phyloP scores from a whole-genome alignment of 2,329 filamentous ascomycete genomes.

The Verticillium tricorpus region DNA sequence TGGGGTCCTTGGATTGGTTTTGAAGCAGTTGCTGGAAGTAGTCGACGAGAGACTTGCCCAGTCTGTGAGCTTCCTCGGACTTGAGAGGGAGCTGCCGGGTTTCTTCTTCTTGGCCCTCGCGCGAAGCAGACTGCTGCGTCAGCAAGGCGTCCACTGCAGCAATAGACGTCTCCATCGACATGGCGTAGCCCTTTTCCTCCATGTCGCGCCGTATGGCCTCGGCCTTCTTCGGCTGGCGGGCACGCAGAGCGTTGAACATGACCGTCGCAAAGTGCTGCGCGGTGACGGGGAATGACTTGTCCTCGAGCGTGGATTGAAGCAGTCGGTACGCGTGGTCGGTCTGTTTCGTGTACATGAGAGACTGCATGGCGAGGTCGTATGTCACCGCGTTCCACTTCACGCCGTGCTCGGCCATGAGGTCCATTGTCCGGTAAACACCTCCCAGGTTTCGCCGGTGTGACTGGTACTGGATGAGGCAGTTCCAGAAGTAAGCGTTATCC shows the following conservation, averaged over 20 bases:
- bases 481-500: conserved; percentile 66
- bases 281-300: conserved; percentile 40
- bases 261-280: conserved; percentile 48
- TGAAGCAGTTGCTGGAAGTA: conserved; percentile 20
- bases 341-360: conserved; percentile 44
- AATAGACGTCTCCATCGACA: conserved; percentile 38
- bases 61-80: conserved; percentile 15
- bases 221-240: conserved; percentile 36
- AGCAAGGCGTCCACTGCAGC: conserved; percentile 36
- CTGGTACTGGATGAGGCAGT: conserved; percentile 67
- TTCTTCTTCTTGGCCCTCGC: not conserved
- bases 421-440: conserved; percentile 43
- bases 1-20: conserved; percentile 3
- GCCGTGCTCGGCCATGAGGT: conserved; percentile 40
- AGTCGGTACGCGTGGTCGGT: conserved; percentile 45
- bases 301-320: conserved; percentile 36
- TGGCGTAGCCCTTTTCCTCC: conserved; percentile 32
- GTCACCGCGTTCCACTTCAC: conserved; percentile 47
- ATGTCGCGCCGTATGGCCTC: conserved; percentile 38
- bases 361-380: conserved; percentile 44
- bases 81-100: not conserved
- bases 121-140: conserved; percentile 12
- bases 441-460: conserved; percentile 54
- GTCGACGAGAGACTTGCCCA: conserved; percentile 23
- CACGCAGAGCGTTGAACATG: conserved; percentile 46